Conservation (phyloP, 306 rosid species). For the Mimosa bimucronata region DNA sequence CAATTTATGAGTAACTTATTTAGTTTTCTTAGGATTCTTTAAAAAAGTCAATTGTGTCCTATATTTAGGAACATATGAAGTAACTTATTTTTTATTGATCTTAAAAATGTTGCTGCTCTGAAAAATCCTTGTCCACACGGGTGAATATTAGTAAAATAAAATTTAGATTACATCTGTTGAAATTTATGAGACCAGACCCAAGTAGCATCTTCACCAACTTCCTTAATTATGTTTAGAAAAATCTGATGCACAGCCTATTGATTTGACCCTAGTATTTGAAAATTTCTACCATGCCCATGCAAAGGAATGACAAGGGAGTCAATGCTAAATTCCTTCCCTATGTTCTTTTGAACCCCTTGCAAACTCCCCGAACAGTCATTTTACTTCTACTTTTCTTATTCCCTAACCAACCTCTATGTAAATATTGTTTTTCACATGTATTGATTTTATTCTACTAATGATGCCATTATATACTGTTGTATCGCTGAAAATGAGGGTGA, state of each 20-base stretch:
- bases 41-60: too few species aligned
- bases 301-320: not conserved
- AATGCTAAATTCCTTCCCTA: not conserved
- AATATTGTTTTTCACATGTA: not conserved
- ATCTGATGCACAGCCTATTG: not conserved
- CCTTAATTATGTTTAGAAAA: not conserved
- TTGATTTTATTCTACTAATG: constrained; percentile 23
- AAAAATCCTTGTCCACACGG: not conserved
- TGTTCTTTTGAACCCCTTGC: not conserved
- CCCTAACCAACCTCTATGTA: not conserved
- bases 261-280: not conserved
- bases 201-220: not conserved
- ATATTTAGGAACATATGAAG: too few species aligned
- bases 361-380: not conserved
- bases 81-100: not conserved
- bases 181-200: not conserved
- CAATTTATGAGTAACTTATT: too few species aligned
- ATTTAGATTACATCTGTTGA: not conserved
- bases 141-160: not conserved
- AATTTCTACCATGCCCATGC: not conserved
- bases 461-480: constrained; percentile 11
- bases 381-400: not conserved
- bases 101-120: not conserved
- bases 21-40: too few species aligned
- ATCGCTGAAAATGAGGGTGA: constrained; percentile 28